Evolutionary conservation across 306 rosid species (phyloP).

Genomic region (Arachis stenosperma): DNA sequence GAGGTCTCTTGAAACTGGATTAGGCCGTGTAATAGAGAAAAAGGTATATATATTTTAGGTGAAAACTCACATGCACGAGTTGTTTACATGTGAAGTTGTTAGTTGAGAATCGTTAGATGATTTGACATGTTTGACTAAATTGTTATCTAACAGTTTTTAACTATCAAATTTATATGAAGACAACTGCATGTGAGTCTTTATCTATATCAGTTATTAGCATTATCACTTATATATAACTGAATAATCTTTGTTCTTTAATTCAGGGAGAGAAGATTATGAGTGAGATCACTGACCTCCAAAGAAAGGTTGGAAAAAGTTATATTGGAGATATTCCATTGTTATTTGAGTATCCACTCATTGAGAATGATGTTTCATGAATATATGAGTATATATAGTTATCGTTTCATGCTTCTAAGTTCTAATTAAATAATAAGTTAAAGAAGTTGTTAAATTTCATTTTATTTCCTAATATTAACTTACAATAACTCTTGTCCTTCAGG

Average conservation of each 20-base stretch:
- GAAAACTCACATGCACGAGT: no score
- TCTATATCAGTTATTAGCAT: background rate
- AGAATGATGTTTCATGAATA: background rate
- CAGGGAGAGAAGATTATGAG: slow-evolving; percentile 81
- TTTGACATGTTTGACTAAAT: no score
- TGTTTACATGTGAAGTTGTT: no score
- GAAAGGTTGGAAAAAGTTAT: slow-evolving; percentile 60
- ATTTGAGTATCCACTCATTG: background rate
- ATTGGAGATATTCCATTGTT: background rate
- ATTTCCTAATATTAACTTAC: background rate
- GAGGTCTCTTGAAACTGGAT: slow-evolving; percentile 77
- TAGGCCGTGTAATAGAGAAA: slow-evolving; percentile 70
- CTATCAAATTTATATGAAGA: no score
- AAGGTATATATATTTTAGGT: slow-evolving; percentile 48
- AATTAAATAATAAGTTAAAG: no score
- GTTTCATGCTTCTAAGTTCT: no score
- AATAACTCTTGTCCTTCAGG: slow-evolving; percentile 50
- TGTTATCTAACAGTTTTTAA: no score
- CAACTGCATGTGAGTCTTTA: no score
- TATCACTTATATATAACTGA: background rate
- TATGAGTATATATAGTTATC: no score
- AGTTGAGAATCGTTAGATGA: no score
- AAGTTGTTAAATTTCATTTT: background rate
- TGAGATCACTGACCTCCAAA: slow-evolving; percentile 75
- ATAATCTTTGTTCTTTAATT: slow-evolving; percentile 14